Evolutionary conservation across 495 filamentous ascomycete genomes (phyloP).

Genomic region (Podospora pseudopauciseta): DNA sequence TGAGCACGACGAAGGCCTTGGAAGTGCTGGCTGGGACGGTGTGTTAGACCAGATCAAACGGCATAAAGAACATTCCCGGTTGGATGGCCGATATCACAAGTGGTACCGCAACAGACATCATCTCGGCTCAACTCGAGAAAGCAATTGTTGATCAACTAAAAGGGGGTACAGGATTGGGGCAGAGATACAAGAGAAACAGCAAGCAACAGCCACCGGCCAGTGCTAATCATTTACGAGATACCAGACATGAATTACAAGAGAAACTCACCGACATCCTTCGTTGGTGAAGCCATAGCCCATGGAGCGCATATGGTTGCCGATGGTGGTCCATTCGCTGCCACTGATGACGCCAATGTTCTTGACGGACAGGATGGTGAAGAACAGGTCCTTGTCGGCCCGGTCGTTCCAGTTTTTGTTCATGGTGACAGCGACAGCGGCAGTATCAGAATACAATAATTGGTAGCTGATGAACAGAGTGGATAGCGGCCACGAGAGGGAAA

Average conservation of each 20-base stretch:
- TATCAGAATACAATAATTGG: background rate
- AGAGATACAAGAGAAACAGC: background rate
- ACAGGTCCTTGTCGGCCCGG: slow-evolving; percentile 51
- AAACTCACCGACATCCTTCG: slow-evolving; percentile 51
- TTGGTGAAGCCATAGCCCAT: slow-evolving; percentile 53
- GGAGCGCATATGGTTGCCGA: slow-evolving; percentile 49
- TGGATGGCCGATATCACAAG: background rate
- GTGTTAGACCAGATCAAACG: slow-evolving; percentile 5
- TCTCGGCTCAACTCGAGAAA: background rate
- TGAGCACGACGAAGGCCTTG: slow-evolving; percentile 48
- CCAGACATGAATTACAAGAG: slow-evolving; percentile 11
- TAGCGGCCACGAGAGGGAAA: slow-evolving; percentile 17
- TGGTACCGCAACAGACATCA: background rate
- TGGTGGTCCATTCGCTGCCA: slow-evolving; percentile 50
- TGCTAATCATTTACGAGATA: slow-evolving; percentile 7
- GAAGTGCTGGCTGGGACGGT: slow-evolving; percentile 44
- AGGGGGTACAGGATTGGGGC: too few species aligned
- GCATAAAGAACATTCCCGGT: slow-evolving; percentile 1
- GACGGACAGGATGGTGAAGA: slow-evolving; percentile 53
- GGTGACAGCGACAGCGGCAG: slow-evolving; percentile 7
- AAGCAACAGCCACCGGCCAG: slow-evolving; percentile 8
- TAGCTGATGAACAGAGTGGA: slow-evolving; percentile 18
- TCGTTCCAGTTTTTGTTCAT: slow-evolving; percentile 56
- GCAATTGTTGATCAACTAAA: background rate
- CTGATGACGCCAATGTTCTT: slow-evolving; percentile 55